Evolutionary conservation across 139 green algal species (phyloP).

Genomic region (Axilococcus clingmanii): DNA sequence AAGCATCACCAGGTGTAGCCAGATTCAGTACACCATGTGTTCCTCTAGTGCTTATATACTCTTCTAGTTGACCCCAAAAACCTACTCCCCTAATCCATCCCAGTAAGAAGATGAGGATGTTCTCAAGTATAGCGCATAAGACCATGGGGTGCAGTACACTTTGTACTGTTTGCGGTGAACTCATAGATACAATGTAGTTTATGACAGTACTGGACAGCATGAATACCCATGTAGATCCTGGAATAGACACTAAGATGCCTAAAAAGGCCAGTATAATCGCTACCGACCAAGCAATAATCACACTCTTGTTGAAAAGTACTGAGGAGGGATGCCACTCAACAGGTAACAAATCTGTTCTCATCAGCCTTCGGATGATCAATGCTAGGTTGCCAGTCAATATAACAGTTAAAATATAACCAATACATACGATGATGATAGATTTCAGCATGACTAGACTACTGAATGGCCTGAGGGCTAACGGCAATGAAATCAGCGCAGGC

Average conservation of each 20-base stretch:
- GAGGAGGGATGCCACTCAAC: no score
- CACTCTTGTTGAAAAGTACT: no score
- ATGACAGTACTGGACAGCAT: neutral
- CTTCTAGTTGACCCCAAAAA: slow-evolving; percentile 36
- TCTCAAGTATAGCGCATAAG: slow-evolving; percentile 42
- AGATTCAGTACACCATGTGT: neutral
- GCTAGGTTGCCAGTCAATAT: slow-evolving; percentile 2
- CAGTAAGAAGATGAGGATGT: slow-evolving; percentile 33
- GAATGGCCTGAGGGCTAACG: slow-evolving; percentile 54
- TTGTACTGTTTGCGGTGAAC: slow-evolving; percentile 19
- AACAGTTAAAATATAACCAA: slow-evolving; percentile 5
- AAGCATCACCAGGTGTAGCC: slow-evolving; percentile 53
- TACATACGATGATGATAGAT: neutral
- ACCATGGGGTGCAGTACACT: slow-evolving; percentile 58
- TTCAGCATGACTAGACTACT: neutral
- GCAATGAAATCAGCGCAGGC: slow-evolving; percentile 70
- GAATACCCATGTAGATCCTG: neutral
- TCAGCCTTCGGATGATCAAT: no score
- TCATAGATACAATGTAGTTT: slow-evolving; percentile 39
- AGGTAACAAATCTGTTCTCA: no score
- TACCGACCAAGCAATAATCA: no score
- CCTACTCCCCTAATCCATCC: slow-evolving; percentile 28
- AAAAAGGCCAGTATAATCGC: no score
- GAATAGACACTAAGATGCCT: no score
- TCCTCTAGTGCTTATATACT: slow-evolving; percentile 46